Evolutionary conservation across 805 yeast species (phyloP), one percentile per base, ranked within the genome.

Genomic region (Hanseniaspora thailandica): DNA sequence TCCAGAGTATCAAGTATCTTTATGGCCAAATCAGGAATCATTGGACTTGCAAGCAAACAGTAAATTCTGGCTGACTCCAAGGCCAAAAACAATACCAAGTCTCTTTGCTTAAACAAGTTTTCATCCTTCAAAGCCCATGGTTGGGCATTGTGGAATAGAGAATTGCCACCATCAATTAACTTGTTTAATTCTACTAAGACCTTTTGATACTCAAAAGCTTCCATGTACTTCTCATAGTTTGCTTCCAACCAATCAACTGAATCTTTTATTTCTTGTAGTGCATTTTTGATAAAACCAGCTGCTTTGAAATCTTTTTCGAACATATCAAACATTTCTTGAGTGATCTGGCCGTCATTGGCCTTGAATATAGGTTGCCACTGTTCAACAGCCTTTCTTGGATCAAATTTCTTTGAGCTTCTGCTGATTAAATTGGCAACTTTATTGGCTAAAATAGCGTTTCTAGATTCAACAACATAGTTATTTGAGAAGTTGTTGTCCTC

Each of bases 401-500:
- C 66, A 61, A 90, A 90, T 54, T 81, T 79, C 33, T 75, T 71
- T 1, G 94, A 80, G 34, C 81, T 76, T 56, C 98, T 72, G 57
- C 82, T 76, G 20, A 84, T 72, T 47, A 89, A 71, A 62, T 90
- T 93, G 45, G 93, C 88, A 68, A 82, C 82, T 64, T 89, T 89
- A 56, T 87, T 86, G 54, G 86, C 80, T 39, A 90, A 70, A 59
- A 80, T 77, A 33, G 78, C 80, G 9, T 45, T 41, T 57, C 94
- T 73, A 6, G 80, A 67, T 30, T 64, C 63, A 40, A 69, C 68
- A 53, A 85, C 68, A 39, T 73, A 72, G 15, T 68, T 74, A 48
- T 82, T 85, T 31, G 81, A 76, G 63, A 82, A 93, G 59, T 88
- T 88, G 59, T 89, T 78, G 67, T 93, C 98, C 28, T 76, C 73